Evolutionary conservation across 1,284 basidiomycete species (phyloP), one percentile per base, ranked within the genome.

Genomic region (Cystobasidiaceae sp.): DNA sequence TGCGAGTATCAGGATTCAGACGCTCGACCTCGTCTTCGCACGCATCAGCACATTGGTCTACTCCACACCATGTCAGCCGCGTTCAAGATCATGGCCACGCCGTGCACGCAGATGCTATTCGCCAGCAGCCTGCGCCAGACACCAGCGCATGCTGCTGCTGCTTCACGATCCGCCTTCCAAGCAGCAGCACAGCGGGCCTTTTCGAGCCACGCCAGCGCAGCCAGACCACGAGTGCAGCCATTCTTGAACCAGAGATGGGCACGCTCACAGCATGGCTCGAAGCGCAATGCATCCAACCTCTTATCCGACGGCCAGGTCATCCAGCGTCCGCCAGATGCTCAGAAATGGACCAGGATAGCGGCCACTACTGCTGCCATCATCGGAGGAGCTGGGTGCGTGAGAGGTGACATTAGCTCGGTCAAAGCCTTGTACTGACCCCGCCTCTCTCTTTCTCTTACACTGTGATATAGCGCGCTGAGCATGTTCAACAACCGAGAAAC

Each of bases 401-500:
- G 6, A 17, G 11, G 6, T 41, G n/a, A 44, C 15, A 3, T 2
- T 19, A 3, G 23, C 15, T 17, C 46, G 3, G 1, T 19, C 30
- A 19, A 15, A n/a, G 3, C 50, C 41, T 19, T 32, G 7, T 13
- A 15, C 30, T 27, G 15, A 15, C 19, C 23, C 2, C 21, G 27
- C 30, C 17, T 30, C 50, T 3, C 60, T 46, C 5, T 69, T 46
- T n/a, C n/a, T n/a, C n/a, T n/a, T n/a, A n/a, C n/a, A n/a, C n/a
- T n/a, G n/a, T n/a, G n/a, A n/a, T 2, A 69, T 67, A 23, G 67
- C 21, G 80, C 82, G 0, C 79, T 85, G 28, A 82, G 90, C 72
- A 80, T 78, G 0, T 80, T 87, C 54, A 78, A 91, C 70, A 91
- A 91, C 73, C 81, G 88, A 67, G 88, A 90, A 70, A 89, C 87